A percentile compares a stretch with the other conserved stretches of the same genome.
Evolutionary conservation across 495 filamentous ascomycete genomes (phyloP).

Genomic region (Trichoderma parareesei): DNA sequence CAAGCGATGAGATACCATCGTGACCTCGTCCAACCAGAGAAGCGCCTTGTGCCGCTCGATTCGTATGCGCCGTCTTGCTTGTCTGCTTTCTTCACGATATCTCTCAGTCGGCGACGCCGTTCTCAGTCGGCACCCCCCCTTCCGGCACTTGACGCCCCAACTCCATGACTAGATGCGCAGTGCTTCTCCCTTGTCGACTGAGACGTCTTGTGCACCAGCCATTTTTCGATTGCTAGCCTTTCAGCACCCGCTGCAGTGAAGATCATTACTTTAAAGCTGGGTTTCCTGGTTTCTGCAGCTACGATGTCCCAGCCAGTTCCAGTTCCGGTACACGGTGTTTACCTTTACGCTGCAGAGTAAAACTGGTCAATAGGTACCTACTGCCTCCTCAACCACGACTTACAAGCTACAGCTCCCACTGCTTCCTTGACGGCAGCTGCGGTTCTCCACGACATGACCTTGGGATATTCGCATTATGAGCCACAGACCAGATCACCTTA

Average conservation of each 20-base stretch:
- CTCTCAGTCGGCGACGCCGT: neutral
- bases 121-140: neutral
- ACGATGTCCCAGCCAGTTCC: neutral
- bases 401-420: neutral
- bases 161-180: neutral
- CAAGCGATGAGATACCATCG: constrained; percentile 7
- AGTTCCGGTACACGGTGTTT: neutral
- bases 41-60: neutral
- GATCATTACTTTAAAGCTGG: neutral
- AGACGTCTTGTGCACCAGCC: neutral
- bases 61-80: neutral
- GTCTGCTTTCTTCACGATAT: neutral
- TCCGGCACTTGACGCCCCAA: neutral
- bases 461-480: neutral
- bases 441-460: neutral
- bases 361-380: too few species aligned
- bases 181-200: constrained; percentile 1
- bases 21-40: neutral
- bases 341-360: too few species aligned
- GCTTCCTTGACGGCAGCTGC: neutral
- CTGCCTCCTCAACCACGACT: neutral
- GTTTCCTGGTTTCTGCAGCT: neutral
- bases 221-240: neutral
- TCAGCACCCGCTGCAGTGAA: neutral
- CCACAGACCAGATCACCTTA: neutral